Base-by-base conservation (phyloP, 2,329 filamentous ascomycete species). In the Penicillium capsulatum region DNA sequence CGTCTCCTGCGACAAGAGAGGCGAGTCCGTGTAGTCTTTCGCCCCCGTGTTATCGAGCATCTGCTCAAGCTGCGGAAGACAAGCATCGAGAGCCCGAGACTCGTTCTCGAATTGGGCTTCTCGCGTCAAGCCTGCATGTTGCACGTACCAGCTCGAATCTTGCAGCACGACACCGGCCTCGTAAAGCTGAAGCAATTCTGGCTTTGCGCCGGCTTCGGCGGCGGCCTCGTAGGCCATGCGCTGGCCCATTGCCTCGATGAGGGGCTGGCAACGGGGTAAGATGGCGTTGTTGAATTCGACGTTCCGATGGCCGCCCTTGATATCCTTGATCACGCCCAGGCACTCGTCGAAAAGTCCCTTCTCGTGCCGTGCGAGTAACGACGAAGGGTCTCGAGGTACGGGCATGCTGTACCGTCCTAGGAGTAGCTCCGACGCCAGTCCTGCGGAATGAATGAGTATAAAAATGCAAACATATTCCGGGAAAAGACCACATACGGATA, bases 401-500 rank as follows among this genome's bases (percentile, higher is more conserved):
- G 56, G 54, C 2, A 58, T 14, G 15, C 47, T 15, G 16, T 59
- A 60, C 10, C 55, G 48, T 3, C 50, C 50, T 11, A 60, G 20
- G 0, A 60, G 33, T 1, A 60, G 44, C 17, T 60, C 57, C 3
- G 45, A 48, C 10, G 49, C 57, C 1, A 60, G 47, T 5, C 57
- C 55, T 60, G 9, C 32, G 3, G 2, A 9, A 14, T 17, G 9
- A 9, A 9, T 37, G n/a, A 35, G 22, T 6, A 34, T 15, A 9
- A 19, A 31, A 9, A 11, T 1, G 4, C 14, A 5, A 19, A 35
- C 7, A 8, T 3, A 3, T 7, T 8, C 3, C 4, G 30, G 4
- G n/a, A 14, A n/a, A 3, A 4, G 13, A n/a, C 5, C 0, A 52
- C 52, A 6, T 42, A 58, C 53, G 38, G 16, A 55, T 54, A 10